Percentiles rank a stretch among this genome's conserved stretches.
phyloP scores from a whole-genome alignment of 805 yeast species.

The Barnettozyma salicaria region DNA sequence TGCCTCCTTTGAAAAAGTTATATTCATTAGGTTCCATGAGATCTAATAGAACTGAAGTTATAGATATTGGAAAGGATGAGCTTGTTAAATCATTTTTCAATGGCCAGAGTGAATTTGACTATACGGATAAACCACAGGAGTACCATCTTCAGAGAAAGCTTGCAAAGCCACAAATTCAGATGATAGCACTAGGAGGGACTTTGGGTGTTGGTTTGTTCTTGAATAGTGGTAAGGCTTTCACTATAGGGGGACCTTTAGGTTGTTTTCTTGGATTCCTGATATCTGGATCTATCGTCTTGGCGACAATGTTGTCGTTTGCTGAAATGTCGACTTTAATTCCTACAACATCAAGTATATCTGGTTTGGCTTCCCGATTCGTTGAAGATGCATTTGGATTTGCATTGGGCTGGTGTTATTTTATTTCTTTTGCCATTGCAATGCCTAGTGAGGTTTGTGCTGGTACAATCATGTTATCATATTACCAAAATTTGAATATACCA shows the following conservation, averaged over 20 bases:
- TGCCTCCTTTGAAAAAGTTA: neutral
- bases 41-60: conserved; percentile 24
- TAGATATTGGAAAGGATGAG: conserved; percentile 19
- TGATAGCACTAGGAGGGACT: conserved; percentile 76
- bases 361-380: conserved; percentile 66
- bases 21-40: conserved; percentile 1
- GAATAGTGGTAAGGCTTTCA: conserved; percentile 65
- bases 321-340: conserved; percentile 80
- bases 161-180: conserved; percentile 62
- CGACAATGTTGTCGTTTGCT: conserved; percentile 69
- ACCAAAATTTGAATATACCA: conserved; percentile 47
- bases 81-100: conserved; percentile 4
- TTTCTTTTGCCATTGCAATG: conserved; percentile 63
- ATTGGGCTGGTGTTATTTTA: conserved; percentile 68
- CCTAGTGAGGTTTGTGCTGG: conserved; percentile 82
- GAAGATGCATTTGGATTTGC: conserved; percentile 77
- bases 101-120: conserved; percentile 4
- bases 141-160: conserved; percentile 48
- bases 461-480: conserved; percentile 68
- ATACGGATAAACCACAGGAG: conserved; percentile 2
- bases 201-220: conserved; percentile 71
- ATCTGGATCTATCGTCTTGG: conserved; percentile 58
- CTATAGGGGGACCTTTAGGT: conserved; percentile 75
- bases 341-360: conserved; percentile 72
- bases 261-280: conserved; percentile 59